These are phyloP conservation scores for Lipomyces sp. DNA, from an alignment of 805 yeast genomes.

Conservation along the genomic window DNA sequence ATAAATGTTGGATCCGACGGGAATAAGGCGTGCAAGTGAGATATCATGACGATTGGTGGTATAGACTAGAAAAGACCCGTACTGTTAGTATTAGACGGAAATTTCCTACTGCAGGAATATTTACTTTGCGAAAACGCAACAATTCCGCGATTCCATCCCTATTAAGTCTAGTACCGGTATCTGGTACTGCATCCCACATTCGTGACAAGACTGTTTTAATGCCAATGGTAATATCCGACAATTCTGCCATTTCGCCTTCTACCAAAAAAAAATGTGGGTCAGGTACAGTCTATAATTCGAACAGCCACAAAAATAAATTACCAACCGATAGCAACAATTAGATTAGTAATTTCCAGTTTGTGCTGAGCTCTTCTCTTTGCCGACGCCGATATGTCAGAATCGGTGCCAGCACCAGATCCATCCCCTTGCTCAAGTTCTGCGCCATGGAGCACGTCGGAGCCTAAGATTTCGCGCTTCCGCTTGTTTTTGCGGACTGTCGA, in stretches of 20 bases:
- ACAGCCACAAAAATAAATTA: background rate
- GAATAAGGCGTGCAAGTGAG: slow-evolving; percentile 47
- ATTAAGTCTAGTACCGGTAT: slow-evolving; percentile 40
- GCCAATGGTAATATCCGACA: slow-evolving; percentile 38
- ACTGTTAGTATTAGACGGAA: no score
- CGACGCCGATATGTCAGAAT: slow-evolving; percentile 1
- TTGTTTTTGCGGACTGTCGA: slow-evolving; percentile 26
- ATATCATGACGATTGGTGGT: slow-evolving; percentile 45
- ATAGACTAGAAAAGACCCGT: slow-evolving; percentile 13
- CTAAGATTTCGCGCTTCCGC: slow-evolving; percentile 25
- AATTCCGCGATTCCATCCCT: slow-evolving; percentile 40
- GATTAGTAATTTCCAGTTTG: slow-evolving; percentile 19
- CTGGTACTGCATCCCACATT: slow-evolving; percentile 46
- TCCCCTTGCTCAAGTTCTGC: slow-evolving; percentile 15
- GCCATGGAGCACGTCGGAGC: slow-evolving; percentile 24
- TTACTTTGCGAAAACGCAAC: slow-evolving; percentile 39
- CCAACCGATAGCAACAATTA: slow-evolving; percentile 24
- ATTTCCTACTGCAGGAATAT: background rate
- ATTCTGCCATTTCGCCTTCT: slow-evolving; percentile 30
- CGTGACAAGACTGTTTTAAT: slow-evolving; percentile 38
- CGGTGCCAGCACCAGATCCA: slow-evolving; percentile 2
- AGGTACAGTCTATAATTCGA: background rate
- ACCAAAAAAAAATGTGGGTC: background rate
- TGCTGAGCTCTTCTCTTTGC: slow-evolving; percentile 13
- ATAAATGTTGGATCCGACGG: slow-evolving; percentile 46